Conservation (phyloP, 805 yeast genomes). For the Crinitomyces ghanaensis region DNA sequence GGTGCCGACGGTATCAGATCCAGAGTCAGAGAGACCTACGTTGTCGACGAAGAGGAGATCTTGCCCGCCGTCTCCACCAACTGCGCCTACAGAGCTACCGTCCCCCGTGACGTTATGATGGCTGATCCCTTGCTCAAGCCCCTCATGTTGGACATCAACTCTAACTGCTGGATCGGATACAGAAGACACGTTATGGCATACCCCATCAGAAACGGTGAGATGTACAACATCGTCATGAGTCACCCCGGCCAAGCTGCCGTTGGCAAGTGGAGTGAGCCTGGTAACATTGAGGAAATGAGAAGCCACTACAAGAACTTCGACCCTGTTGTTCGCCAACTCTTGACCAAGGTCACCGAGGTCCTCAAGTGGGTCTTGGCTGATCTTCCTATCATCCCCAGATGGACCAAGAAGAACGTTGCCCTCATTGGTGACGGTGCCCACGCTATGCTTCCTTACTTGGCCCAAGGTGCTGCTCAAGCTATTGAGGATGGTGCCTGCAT, state of each 20-base stretch:
- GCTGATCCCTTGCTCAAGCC: slow-evolving; percentile 15
- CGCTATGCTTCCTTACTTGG: slow-evolving; percentile 6
- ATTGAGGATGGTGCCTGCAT: slow-evolving; percentile 9
- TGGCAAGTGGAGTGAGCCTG: slow-evolving; percentile 8
- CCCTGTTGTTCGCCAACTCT: slow-evolving; percentile 4
- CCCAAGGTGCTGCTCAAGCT: slow-evolving; percentile 7
- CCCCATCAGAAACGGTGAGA: slow-evolving; percentile 8
- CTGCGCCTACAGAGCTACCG: slow-evolving; percentile 8
- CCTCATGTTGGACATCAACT: slow-evolving; percentile 20
- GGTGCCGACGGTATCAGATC: slow-evolving; percentile 8
- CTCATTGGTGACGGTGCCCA: slow-evolving; percentile 9
- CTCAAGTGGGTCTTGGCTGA: slow-evolving; percentile 8
- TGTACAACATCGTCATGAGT: slow-evolving; percentile 8
- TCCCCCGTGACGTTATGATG: slow-evolving; percentile 6
- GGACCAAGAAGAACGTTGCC: slow-evolving; percentile 6
- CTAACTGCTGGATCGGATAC: slow-evolving; percentile 13
- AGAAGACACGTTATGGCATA: slow-evolving; percentile 8
- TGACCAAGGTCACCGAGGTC: slow-evolving; percentile 5
- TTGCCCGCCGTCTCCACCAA: slow-evolving; percentile 14
- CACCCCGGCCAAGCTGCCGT: slow-evolving; percentile 9
- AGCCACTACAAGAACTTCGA: slow-evolving; percentile 7
- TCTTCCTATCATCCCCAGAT: slow-evolving; percentile 5
- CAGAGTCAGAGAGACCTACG: not conserved
- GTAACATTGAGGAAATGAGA: slow-evolving; percentile 7
- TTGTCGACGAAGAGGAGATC: slow-evolving; percentile 8